Evolutionary conservation across 2,329 filamentous ascomycete species (phyloP).

Genomic region (Colletotrichum agaves): DNA sequence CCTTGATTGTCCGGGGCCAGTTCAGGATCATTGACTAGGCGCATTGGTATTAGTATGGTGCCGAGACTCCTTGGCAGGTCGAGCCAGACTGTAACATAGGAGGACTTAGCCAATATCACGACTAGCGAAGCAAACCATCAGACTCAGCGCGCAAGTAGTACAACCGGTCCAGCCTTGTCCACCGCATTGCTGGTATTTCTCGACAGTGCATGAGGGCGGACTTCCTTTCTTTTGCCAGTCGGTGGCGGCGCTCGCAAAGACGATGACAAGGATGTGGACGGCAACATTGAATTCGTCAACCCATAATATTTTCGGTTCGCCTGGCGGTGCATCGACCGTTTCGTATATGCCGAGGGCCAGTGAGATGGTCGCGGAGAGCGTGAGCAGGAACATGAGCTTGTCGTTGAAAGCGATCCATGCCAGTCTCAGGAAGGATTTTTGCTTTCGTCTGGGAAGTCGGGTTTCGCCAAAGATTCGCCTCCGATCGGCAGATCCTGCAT

Average conservation of each 20-base stretch:
- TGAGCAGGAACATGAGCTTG: slow-evolving; percentile 79
- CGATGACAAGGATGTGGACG: slow-evolving; percentile 79
- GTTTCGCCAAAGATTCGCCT: slow-evolving; percentile 78
- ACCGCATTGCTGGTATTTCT: slow-evolving; percentile 52
- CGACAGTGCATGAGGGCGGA: slow-evolving; percentile 46
- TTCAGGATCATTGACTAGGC: background rate
- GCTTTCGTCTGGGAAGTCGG: slow-evolving; percentile 72
- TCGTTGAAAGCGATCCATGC: slow-evolving; percentile 87
- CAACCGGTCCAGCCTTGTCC: slow-evolving; percentile 54
- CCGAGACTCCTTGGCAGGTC: background rate
- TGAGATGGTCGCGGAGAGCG: slow-evolving; percentile 77
- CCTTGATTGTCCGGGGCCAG: too few relatives aligned
- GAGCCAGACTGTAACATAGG: background rate
- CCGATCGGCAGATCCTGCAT: slow-evolving; percentile 64
- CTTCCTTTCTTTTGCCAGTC: slow-evolving; percentile 79
- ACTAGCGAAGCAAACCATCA: slow-evolving; percentile 42
- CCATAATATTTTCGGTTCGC: slow-evolving; percentile 74
- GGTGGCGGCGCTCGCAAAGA: slow-evolving; percentile 80
- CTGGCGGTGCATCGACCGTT: slow-evolving; percentile 66
- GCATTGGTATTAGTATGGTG: slow-evolving; percentile 1
- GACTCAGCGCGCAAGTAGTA: slow-evolving; percentile 51
- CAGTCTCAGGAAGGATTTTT: slow-evolving; percentile 75
- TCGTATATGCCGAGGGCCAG: slow-evolving; percentile 81
- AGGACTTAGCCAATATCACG: background rate
- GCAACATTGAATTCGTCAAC: slow-evolving; percentile 85